phyloP scores from a whole-genome alignment of 805 yeast genomes.

The Wickerhamiella galacta region DNA sequence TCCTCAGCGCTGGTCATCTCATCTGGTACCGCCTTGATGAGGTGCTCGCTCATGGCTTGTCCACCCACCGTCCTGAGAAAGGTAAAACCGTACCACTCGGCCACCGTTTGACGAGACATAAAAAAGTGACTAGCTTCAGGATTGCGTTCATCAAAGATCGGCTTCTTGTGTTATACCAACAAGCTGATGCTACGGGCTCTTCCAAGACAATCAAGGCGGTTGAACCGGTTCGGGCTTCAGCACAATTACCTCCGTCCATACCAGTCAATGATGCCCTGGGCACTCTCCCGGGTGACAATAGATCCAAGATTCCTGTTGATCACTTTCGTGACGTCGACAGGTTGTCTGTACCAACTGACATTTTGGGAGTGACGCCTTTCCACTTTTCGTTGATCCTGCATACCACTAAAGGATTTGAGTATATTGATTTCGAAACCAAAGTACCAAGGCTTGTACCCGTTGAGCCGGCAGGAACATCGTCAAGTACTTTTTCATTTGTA shows the following conservation, averaged over 20 bases:
- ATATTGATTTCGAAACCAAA: conserved; percentile 42
- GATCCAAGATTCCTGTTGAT: conserved; percentile 20
- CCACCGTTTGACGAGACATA: conserved; percentile 25
- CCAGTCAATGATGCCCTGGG: conserved; percentile 1
- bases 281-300: not conserved
- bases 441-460: conserved; percentile 41
- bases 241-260: conserved; percentile 9
- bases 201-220: conserved; percentile 41
- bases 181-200: conserved; percentile 28
- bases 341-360: conserved; percentile 38
- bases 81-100: conserved; percentile 23
- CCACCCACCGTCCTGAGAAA: conserved; percentile 1
- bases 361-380: conserved; percentile 44
- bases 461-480: conserved; percentile 1
- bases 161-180: conserved; percentile 39
- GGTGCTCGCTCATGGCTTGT: conserved; percentile 25
- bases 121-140: conserved; percentile 41
- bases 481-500: conserved; percentile 24
- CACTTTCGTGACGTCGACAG: conserved; percentile 30
- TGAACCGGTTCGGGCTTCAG: conserved; percentile 33
- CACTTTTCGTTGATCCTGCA: conserved; percentile 51
- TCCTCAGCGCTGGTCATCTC: conserved; percentile 42
- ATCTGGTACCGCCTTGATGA: conserved; percentile 48
- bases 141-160: conserved; percentile 54
- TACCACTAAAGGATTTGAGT: conserved; percentile 49